A percentile compares a stretch with the other conserved stretches of the same genome.
These are phyloP conservation scores for Chrysoporthe cubensis DNA, from an alignment of 2,329 filamentous ascomycete genomes.

Conservation along the genomic window DNA sequence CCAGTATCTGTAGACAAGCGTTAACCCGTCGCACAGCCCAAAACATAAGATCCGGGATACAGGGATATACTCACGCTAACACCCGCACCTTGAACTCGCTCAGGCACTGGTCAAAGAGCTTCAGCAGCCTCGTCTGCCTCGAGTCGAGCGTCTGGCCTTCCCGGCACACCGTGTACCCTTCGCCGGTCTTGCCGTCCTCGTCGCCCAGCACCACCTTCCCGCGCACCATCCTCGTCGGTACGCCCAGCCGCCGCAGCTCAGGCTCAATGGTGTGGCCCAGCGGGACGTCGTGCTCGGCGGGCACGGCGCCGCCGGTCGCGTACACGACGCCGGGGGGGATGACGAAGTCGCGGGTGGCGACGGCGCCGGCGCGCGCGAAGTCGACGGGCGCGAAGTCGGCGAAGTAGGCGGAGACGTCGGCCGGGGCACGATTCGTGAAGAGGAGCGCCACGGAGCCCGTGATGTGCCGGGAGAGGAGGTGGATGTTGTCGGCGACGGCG, in stretches of 20 bases:
- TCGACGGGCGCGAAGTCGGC: slow-evolving; percentile 73
- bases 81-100: slow-evolving; percentile 87
- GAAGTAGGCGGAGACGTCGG: slow-evolving; percentile 74
- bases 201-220: slow-evolving; percentile 77
- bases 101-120: slow-evolving; percentile 89
- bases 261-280: slow-evolving; percentile 89
- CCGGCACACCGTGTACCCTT: slow-evolving; percentile 77
- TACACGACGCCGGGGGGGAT: slow-evolving; percentile 85
- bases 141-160: slow-evolving; percentile 86
- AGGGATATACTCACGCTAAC: slow-evolving; percentile 61
- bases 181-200: slow-evolving; percentile 56
- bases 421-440: slow-evolving; percentile 78
- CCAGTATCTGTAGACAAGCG: slow-evolving; percentile 56
- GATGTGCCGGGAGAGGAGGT: slow-evolving; percentile 70
- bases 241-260: slow-evolving; percentile 83
- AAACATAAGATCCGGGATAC: background rate
- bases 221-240: slow-evolving; percentile 87
- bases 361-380: slow-evolving; percentile 85
- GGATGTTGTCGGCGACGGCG: slow-evolving; percentile 78
- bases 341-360: slow-evolving; percentile 74
- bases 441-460: slow-evolving; percentile 85
- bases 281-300: slow-evolving; percentile 80
- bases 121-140: slow-evolving; percentile 89
- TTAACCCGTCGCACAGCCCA: slow-evolving; percentile 27
- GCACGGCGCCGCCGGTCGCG: slow-evolving; percentile 78